Evolutionary conservation across 2,329 filamentous ascomycete genomes (phyloP).

Genomic region (Polytolypa hystricis): DNA sequence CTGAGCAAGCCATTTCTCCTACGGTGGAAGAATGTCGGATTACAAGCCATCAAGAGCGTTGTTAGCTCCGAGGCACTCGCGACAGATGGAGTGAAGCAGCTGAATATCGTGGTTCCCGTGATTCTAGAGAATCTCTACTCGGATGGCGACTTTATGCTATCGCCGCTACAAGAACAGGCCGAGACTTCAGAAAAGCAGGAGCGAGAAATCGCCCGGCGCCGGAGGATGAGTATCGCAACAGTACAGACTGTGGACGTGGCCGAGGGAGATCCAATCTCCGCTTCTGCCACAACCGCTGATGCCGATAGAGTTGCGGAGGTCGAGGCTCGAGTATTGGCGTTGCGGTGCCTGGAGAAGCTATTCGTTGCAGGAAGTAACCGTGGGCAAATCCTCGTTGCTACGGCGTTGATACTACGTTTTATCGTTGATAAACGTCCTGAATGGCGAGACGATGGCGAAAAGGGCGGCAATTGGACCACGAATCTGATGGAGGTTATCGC

Average conservation of each 20-base stretch:
- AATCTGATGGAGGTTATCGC: slow-evolving; percentile 69
- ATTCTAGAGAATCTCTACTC: slow-evolving; percentile 80
- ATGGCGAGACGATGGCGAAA: slow-evolving; percentile 36
- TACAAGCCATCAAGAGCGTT: slow-evolving; percentile 70
- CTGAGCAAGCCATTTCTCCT: slow-evolving; percentile 63
- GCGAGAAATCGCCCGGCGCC: slow-evolving; percentile 49
- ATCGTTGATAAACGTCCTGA: slow-evolving; percentile 49
- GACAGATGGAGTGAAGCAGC: slow-evolving; percentile 62
- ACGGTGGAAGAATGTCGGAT: slow-evolving; percentile 62
- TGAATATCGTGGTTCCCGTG: slow-evolving; percentile 69
- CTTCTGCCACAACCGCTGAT: slow-evolving; percentile 69
- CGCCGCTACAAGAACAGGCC: slow-evolving; percentile 55
- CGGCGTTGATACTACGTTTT: slow-evolving; percentile 62
- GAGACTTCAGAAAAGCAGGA: slow-evolving; percentile 59
- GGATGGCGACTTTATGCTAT: slow-evolving; percentile 58
- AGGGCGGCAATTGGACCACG: slow-evolving; percentile 64
- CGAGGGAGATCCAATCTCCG: slow-evolving; percentile 53
- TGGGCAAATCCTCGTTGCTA: slow-evolving; percentile 68
- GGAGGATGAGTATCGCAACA: slow-evolving; percentile 70
- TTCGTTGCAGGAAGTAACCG: slow-evolving; percentile 68
- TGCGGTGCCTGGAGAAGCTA: slow-evolving; percentile 77
- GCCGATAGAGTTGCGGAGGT: slow-evolving; percentile 84
- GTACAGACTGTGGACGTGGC: slow-evolving; percentile 61
- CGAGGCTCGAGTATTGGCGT: slow-evolving; percentile 70
- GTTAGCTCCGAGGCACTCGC: slow-evolving; percentile 69